Evolutionary conservation across 2,329 filamentous ascomycete species (phyloP).

Genomic region (Aspergillus uvarum): DNA sequence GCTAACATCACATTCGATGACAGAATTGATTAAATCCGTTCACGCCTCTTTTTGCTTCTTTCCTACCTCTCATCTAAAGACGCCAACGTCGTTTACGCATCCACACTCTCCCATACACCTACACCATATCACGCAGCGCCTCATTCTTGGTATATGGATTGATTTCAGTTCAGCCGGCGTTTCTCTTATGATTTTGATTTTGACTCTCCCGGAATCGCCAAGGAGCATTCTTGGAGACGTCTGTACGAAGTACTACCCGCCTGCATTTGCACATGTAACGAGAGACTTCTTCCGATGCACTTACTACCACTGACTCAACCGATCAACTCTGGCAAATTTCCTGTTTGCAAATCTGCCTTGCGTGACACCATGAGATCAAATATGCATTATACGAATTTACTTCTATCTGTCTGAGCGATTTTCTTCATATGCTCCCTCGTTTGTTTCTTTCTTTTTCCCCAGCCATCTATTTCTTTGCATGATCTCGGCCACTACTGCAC

Average conservation of each 20-base stretch:
- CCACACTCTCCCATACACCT: background rate
- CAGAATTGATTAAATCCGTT: slow-evolving; percentile 30
- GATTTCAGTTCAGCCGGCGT: slow-evolving; percentile 23
- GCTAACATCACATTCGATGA: slow-evolving; percentile 30
- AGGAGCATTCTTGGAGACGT: background rate
- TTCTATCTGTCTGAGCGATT: slow-evolving; percentile 3
- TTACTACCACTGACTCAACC: background rate
- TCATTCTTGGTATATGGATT: slow-evolving; percentile 19
- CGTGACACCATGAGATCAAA: background rate
- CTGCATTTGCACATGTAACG: slow-evolving; percentile 2
- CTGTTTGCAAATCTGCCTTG: background rate
- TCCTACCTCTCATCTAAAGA: background rate
- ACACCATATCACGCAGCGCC: slow-evolving; percentile 26
- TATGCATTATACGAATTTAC: slow-evolving; percentile 6
- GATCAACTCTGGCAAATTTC: background rate
- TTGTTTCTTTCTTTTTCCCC: background rate
- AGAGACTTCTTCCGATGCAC: background rate
- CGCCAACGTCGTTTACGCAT: slow-evolving; percentile 14
- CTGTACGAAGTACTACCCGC: background rate
- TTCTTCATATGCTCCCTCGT: background rate
- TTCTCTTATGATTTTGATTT: slow-evolving; percentile 12
- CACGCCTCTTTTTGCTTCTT: background rate
- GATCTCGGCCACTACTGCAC: background rate
- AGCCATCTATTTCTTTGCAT: background rate
- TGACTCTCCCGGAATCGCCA: background rate